Percentiles rank a stretch among this genome's conserved stretches.
Evolutionary conservation across 306 rosid species (phyloP).

Genomic region (Cucumis cinereus): DNA sequence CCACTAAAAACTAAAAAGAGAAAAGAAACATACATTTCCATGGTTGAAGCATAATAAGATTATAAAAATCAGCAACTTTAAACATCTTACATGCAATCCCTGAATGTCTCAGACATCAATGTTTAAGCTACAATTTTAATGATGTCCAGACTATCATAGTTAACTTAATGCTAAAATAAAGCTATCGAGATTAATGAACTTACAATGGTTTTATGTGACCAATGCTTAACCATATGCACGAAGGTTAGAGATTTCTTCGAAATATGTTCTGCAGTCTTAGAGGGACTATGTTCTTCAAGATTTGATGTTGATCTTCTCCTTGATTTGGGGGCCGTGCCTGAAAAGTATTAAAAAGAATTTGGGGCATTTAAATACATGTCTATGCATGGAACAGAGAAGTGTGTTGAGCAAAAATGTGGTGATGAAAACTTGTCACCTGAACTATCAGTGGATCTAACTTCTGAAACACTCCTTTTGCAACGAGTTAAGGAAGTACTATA

Average conservation of each 20-base stretch:
- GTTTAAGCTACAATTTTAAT: background rate
- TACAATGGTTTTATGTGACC: background rate
- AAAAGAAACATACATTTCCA: background rate
- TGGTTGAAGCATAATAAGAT: background rate
- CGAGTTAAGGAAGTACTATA: background rate
- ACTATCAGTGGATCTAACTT: background rate
- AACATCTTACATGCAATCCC: background rate
- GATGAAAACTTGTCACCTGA: background rate
- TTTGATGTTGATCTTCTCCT: background rate
- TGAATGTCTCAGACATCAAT: background rate
- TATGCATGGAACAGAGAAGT: background rate
- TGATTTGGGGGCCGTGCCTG: background rate
- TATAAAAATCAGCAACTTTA: background rate
- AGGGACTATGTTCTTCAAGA: background rate
- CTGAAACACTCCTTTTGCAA: background rate
- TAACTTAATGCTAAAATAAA: background rate
- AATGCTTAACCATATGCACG: background rate
- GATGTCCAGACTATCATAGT: background rate
- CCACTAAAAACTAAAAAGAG: background rate
- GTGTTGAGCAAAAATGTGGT: background rate
- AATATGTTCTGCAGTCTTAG: background rate
- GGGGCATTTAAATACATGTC: background rate
- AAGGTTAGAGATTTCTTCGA: background rate
- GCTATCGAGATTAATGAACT: background rate
- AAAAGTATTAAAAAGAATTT: background rate